Conservation (phyloP, 2,329 filamentous ascomycete genomes). For the Penicillium hesseltinei region DNA sequence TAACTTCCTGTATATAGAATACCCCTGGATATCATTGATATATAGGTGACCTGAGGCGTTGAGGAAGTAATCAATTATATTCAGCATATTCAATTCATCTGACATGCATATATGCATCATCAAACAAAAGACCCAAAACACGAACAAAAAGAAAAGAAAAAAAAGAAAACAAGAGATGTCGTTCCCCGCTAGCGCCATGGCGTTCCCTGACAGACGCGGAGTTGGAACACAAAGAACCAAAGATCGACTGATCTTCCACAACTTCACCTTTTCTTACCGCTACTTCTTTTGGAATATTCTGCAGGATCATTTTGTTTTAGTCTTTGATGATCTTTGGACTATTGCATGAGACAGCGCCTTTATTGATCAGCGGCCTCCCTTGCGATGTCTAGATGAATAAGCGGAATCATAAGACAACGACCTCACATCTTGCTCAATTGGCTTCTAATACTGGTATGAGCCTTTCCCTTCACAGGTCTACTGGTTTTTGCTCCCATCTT, state of each 20-base stretch:
- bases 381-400: conserved; percentile 13
- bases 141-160: background rate
- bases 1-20: conserved; percentile 25
- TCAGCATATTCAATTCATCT: background rate
- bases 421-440: background rate
- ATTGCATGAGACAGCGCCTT: conserved; percentile 3
- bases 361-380: conserved; percentile 6
- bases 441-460: conserved; percentile 7
- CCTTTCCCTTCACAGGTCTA: conserved; percentile 1
- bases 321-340: background rate
- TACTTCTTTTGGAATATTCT: background rate
- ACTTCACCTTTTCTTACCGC: background rate
- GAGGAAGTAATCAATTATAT: conserved; percentile 11
- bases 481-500: conserved; percentile 5
- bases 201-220: conserved; percentile 12
- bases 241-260: conserved; percentile 2
- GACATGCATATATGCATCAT: background rate
- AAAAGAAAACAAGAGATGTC: background rate
- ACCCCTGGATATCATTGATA: conserved; percentile 17
- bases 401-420: conserved; percentile 2
- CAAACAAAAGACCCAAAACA: background rate
- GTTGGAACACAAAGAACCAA: conserved; percentile 8
- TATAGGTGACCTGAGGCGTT: conserved; percentile 15
- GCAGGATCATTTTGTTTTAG: background rate
- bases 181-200: conserved; percentile 2